phyloP scores from a whole-genome alignment of 2,329 filamentous ascomycete species.

The Fusarium sp. region DNA sequence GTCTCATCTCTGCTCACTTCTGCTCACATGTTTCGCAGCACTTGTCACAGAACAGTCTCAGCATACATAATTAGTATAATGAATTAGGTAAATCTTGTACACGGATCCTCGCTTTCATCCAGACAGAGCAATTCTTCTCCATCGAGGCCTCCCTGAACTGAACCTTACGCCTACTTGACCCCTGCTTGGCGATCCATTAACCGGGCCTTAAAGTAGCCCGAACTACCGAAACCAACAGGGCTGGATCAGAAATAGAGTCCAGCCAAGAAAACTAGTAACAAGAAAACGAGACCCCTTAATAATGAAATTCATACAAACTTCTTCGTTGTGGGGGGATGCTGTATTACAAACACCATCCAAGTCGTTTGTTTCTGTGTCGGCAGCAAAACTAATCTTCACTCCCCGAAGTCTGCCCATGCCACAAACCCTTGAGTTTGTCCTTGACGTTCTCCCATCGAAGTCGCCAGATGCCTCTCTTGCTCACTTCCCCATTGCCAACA shows the following conservation, averaged over 20 bases:
- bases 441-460: conserved; percentile 30
- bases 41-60: conserved; percentile 6
- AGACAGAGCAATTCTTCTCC: background rate
- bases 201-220: conserved; percentile 24
- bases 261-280: conserved; percentile 25
- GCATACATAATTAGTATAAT: conserved; percentile 17
- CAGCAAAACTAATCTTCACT: conserved; percentile 6
- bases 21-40: conserved; percentile 1
- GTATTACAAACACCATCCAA: conserved; percentile 6
- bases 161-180: background rate
- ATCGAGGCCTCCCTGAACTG: background rate
- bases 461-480: conserved; percentile 15
- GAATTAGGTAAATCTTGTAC: conserved; percentile 28
- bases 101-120: conserved; percentile 5
- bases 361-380: background rate
- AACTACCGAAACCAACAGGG: conserved; percentile 36
- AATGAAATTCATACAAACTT: background rate
- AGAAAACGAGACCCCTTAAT: conserved; percentile 7
- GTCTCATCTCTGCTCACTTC: background rate
- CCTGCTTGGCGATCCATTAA: conserved; percentile 8
- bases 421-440: conserved; percentile 29
- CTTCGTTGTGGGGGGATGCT: background rate
- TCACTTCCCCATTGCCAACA: conserved; percentile 17
- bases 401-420: conserved; percentile 15
- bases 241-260: conserved; percentile 32